These are phyloP conservation scores for Zasmidium angulare DNA, from an alignment of 2,329 filamentous ascomycete genomes.

Conservation along the genomic window DNA sequence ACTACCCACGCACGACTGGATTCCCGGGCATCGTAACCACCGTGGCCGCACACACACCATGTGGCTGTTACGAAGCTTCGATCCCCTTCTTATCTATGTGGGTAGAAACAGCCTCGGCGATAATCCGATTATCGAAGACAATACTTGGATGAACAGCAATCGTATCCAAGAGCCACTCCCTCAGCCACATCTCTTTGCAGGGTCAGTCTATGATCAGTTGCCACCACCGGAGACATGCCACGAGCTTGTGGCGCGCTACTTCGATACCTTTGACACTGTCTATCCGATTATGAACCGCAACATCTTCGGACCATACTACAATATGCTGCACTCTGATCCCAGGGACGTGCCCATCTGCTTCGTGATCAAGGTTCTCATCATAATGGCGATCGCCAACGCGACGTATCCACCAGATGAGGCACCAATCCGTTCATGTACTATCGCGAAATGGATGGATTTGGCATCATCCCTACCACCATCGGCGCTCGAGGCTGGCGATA, in stretches of 20 bases:
- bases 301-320: slow-evolving; percentile 3
- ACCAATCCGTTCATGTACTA: not conserved
- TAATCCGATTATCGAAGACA: not conserved
- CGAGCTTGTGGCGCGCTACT: slow-evolving; percentile 13
- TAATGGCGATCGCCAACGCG: slow-evolving; percentile 10
- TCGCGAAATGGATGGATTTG: slow-evolving; percentile 12
- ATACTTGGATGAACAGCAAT: not conserved
- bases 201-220: slow-evolving; percentile 11
- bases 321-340: slow-evolving; percentile 4
- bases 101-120: not conserved
- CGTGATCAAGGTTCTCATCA: slow-evolving; percentile 5
- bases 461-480: slow-evolving; percentile 7
- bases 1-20: slow-evolving; percentile 1
- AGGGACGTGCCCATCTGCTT: slow-evolving; percentile 4
- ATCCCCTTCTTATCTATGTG: not conserved
- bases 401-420: slow-evolving; percentile 11
- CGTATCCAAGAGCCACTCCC: not conserved
- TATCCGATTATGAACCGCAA: slow-evolving; percentile 6
- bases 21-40: not conserved
- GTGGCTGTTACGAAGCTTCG: slow-evolving; percentile 1
- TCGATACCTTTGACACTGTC: slow-evolving; percentile 14
- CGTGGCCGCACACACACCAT: not conserved
- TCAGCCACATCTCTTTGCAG: not conserved
- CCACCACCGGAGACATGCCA: slow-evolving; percentile 2
- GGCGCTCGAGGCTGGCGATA: slow-evolving; percentile 6